Evolutionary conservation across 257 asterid genomes (phyloP).

Genomic region (Jaltomata sinuosa): DNA sequence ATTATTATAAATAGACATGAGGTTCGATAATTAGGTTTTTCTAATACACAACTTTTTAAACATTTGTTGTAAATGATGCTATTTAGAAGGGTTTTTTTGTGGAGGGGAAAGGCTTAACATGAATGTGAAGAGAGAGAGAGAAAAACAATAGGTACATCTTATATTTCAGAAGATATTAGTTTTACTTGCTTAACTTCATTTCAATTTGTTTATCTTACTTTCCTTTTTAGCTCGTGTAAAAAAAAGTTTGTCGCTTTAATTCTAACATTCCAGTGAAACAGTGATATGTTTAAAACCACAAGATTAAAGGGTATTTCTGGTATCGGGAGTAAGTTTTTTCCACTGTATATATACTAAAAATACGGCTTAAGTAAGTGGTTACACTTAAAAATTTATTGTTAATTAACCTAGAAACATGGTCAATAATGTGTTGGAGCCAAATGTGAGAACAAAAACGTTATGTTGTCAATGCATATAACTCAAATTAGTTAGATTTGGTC

Average conservation of each 20-base stretch:
- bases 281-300: background rate
- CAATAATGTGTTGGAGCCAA: background rate
- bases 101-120: background rate
- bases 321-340: background rate
- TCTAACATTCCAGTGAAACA: rapidly evolving
- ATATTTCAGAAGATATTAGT: background rate
- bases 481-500: background rate
- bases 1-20: background rate
- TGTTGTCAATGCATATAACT: background rate
- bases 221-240: too few species aligned
- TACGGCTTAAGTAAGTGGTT: background rate
- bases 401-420: background rate
- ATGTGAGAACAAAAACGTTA: background rate
- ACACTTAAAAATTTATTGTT: background rate
- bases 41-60: background rate
- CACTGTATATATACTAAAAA: background rate
- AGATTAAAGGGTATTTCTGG: background rate
- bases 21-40: background rate
- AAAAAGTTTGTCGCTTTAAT: too few species aligned
- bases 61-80: background rate
- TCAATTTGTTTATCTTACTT: background rate
- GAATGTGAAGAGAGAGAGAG: background rate
- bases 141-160: background rate
- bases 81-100: background rate
- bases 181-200: too few species aligned